Evolutionary conservation across 257 asterid species (phyloP).

Genomic region (Nicotiana knightiana): DNA sequence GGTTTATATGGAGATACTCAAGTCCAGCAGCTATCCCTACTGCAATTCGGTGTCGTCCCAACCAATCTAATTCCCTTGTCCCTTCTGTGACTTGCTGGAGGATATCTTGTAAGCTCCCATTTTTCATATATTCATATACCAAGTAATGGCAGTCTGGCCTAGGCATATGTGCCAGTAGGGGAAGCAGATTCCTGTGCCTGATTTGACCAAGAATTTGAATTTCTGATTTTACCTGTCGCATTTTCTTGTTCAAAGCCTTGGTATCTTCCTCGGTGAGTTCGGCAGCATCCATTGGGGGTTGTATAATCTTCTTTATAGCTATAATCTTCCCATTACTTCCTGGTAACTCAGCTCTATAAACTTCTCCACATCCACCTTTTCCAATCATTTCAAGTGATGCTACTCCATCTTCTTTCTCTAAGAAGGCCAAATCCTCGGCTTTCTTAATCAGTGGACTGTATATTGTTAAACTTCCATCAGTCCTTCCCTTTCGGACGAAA

Average conservation of each 20-base stretch:
- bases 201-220: constrained; percentile 80
- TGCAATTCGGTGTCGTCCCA: constrained; percentile 51
- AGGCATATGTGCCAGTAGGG: constrained; percentile 70
- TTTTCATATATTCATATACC: constrained; percentile 86
- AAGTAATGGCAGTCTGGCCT: constrained; percentile 72
- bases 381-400: constrained; percentile 58
- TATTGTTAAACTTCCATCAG: constrained; percentile 37
- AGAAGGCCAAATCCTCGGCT: constrained; percentile 69
- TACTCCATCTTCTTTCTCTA: constrained; percentile 62
- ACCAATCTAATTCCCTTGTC: constrained; percentile 53
- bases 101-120: constrained; percentile 73
- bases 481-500: constrained; percentile 30
- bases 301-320: constrained; percentile 73
- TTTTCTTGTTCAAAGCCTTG: constrained; percentile 49
- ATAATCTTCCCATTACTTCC: constrained; percentile 60
- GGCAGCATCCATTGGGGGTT: constrained; percentile 39
- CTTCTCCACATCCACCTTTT: constrained; percentile 87
- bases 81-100: constrained; percentile 38
- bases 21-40: constrained; percentile 72
- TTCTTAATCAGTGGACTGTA: constrained; percentile 66
- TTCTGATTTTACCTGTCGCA: constrained; percentile 77
- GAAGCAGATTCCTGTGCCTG: constrained; percentile 63
- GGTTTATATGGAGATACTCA: constrained; percentile 68
- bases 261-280: constrained; percentile 65
- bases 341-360: constrained; percentile 61